Evolutionary conservation across 257 asterid species (phyloP).

Genomic region (Salvia rosmarinus): DNA sequence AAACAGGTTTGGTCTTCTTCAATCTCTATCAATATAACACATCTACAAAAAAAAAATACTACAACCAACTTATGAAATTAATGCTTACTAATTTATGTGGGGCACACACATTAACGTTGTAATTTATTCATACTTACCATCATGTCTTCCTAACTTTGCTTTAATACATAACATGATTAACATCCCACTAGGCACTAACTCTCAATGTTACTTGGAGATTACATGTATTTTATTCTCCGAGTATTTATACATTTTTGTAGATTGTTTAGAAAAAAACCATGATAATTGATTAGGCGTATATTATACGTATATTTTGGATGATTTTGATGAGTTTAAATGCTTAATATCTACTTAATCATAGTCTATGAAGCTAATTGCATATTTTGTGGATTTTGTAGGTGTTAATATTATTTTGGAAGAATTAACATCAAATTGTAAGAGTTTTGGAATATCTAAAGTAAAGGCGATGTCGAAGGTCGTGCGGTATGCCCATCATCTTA

Average conservation of each 20-base stretch:
- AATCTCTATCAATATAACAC: slow-evolving; percentile 11
- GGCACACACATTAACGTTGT: slow-evolving; percentile 24
- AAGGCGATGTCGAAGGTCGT: too few species aligned
- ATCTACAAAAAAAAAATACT: not conserved
- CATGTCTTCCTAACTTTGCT: not conserved
- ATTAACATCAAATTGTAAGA: too few species aligned
- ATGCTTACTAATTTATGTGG: not conserved
- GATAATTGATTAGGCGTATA: too few species aligned
- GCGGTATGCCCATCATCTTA: too few species aligned
- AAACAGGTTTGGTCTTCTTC: slow-evolving; percentile 26
- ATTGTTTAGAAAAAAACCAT: not conserved
- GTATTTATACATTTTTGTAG: not conserved
- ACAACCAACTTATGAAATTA: not conserved
- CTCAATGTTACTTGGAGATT: not conserved
- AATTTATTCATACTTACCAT: slow-evolving; percentile 12
- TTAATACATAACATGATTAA: not conserved
- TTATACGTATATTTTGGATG: too few species aligned
- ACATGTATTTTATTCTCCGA: too few species aligned
- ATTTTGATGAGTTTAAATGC: too few species aligned
- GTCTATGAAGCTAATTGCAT: too few species aligned
- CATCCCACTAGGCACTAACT: not conserved
- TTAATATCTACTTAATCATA: too few species aligned
- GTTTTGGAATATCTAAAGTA: too few species aligned
- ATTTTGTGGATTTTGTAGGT: too few species aligned
- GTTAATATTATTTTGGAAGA: too few species aligned